phyloP scores from a whole-genome alignment of 192 early-diverging fungal species.

The Piromyces finnis region DNA sequence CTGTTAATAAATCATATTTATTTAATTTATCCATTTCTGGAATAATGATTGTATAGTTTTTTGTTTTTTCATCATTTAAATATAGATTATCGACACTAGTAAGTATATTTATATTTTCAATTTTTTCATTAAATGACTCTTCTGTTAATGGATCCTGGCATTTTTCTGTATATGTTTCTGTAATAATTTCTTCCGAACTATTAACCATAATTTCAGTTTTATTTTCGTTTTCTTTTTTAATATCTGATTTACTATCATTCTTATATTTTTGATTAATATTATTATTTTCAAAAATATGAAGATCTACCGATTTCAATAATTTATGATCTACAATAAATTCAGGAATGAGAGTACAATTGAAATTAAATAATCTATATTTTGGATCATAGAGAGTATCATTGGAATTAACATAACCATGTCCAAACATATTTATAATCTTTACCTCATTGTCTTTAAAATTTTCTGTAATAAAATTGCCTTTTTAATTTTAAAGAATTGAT shows the following conservation, averaged over 20 bases:
- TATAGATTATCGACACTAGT: background rate
- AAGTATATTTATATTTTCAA: too few species aligned
- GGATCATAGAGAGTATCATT: background rate
- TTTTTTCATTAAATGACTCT: too few species aligned
- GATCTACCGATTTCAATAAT: background rate
- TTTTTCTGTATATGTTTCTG: too few species aligned
- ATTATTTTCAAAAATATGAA: background rate
- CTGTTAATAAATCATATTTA: background rate
- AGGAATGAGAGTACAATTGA: background rate
- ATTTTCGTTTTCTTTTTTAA: too few species aligned
- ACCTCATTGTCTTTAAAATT: background rate
- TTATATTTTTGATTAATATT: too few species aligned
- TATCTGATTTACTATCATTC: too few species aligned
- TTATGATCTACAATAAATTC: background rate
- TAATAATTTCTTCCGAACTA: too few species aligned
- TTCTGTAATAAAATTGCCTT: background rate
- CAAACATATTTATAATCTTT: background rate
- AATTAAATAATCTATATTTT: background rate
- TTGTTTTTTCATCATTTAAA: background rate
- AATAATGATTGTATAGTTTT: background rate
- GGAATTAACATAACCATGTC: background rate
- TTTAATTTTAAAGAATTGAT: background rate
- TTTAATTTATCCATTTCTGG: background rate
- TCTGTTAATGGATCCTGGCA: too few species aligned
- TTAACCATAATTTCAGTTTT: too few species aligned